Evolutionary conservation across 1,284 basidiomycete genomes (phyloP).

Genomic region (Ganoderma resinaceum): DNA sequence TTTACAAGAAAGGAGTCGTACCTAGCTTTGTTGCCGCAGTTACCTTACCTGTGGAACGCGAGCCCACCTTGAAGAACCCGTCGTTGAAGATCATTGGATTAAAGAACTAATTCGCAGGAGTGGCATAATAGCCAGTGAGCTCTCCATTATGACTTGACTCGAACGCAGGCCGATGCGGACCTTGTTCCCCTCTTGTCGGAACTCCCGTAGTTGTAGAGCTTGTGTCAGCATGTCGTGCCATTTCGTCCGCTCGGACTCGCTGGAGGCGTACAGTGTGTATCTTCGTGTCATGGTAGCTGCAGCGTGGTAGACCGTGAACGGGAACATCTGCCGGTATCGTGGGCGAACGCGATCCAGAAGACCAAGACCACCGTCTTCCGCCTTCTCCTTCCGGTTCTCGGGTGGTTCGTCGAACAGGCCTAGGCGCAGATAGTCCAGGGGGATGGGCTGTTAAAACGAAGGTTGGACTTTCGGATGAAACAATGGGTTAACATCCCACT

Average conservation of each 20-base stretch:
- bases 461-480: constrained; percentile 1
- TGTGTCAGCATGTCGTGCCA: constrained; percentile 70
- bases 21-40: constrained; percentile 67
- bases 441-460: constrained; percentile 63
- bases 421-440: constrained; percentile 76
- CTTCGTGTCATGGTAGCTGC: constrained; percentile 58
- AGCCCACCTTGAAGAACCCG: constrained; percentile 59
- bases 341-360: constrained; percentile 63
- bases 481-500: constrained; percentile 29
- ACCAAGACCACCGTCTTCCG: constrained; percentile 55
- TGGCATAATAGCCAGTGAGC: neutral
- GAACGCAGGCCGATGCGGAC: constrained; percentile 45
- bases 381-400: constrained; percentile 66
- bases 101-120: constrained; percentile 54
- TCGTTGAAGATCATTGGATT: constrained; percentile 65
- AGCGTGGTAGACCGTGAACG: constrained; percentile 79
- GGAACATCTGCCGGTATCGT: constrained; percentile 63
- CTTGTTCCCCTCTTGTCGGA: constrained; percentile 73
- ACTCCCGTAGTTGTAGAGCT: constrained; percentile 65
- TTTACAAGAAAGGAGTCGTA: constrained; percentile 44
- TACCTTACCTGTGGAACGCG: constrained; percentile 62
- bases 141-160: no score
- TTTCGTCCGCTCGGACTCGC: constrained; percentile 60
- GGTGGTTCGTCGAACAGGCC: constrained; percentile 64
- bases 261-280: constrained; percentile 74